These are phyloP conservation scores for Colletotrichum lentis DNA, from an alignment of 2,329 filamentous ascomycete species.

Conservation along the genomic window DNA sequence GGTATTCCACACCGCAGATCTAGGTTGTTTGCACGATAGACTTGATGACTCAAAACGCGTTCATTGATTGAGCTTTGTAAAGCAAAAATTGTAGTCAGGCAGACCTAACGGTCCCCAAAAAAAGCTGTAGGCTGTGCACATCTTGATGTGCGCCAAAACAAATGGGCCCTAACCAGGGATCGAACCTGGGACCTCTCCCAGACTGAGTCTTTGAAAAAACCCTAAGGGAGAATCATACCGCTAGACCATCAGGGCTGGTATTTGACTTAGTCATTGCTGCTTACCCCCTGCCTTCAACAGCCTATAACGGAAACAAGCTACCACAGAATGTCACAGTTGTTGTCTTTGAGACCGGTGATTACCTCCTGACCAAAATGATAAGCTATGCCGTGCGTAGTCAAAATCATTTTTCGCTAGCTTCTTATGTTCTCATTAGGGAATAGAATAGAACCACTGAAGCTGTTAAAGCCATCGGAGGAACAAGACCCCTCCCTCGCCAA, in stretches of 20 bases:
- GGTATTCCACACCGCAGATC: neutral
- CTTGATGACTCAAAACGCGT: no score
- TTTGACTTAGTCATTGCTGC: no score
- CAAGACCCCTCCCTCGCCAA: constrained; percentile 30
- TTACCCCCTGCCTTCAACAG: no score
- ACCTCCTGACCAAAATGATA: no score
- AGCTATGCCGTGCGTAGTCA: neutral
- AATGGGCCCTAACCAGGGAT: constrained; percentile 37
- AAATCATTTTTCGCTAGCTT: neutral
- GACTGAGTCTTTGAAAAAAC: accelerated
- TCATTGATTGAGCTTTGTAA: no score
- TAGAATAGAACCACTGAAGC: neutral
- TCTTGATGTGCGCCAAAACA: no score
- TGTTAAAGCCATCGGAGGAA: constrained; percentile 19
- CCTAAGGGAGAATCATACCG: constrained; percentile 38
- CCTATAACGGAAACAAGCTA: no score
- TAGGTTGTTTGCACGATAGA: no score
- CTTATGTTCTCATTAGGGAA: neutral
- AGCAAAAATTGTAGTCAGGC: no score
- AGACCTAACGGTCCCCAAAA: no score
- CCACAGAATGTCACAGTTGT: neutral
- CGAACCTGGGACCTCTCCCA: constrained; percentile 37
- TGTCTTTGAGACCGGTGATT: no score
- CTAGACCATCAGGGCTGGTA: constrained; percentile 37
- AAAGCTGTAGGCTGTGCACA: no score